phyloP scores from a whole-genome alignment of 257 asterid genomes.

The Sherardia arvensis region DNA sequence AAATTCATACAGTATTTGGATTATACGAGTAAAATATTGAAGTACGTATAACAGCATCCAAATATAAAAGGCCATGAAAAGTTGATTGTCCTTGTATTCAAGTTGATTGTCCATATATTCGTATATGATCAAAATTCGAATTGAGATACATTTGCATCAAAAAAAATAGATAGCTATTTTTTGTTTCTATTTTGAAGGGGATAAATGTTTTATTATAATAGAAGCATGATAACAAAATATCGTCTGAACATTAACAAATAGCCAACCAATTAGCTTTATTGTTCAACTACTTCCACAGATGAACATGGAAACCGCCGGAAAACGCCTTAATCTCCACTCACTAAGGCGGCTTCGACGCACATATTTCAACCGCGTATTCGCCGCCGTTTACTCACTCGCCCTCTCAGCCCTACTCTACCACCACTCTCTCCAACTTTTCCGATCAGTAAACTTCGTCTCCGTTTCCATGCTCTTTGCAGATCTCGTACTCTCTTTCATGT shows the following conservation, averaged over 20 bases:
- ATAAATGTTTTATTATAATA: too few species aligned
- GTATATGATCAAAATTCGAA: background rate
- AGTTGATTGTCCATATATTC: too few species aligned
- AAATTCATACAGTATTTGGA: too few species aligned
- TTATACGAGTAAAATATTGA: too few species aligned
- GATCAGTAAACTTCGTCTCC: constrained; percentile 24
- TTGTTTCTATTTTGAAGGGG: too few species aligned
- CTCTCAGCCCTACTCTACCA: constrained; percentile 35
- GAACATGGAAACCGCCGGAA: background rate
- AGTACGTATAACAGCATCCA: too few species aligned
- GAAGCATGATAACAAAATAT: too few species aligned
- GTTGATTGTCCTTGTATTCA: too few species aligned
- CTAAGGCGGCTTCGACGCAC: constrained; percentile 31
- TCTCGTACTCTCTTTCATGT: constrained; percentile 47
- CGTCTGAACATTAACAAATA: background rate
- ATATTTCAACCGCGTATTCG: constrained; percentile 51
- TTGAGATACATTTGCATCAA: too few species aligned
- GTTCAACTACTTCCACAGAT: background rate
- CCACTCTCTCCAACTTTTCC: constrained; percentile 34
- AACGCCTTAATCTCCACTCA: constrained; percentile 37
- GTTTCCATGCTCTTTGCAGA: constrained; percentile 42
- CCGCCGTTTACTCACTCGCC: constrained; percentile 36
- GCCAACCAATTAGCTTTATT: background rate
- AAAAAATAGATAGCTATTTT: too few species aligned
- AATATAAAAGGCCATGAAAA: too few species aligned